Conservation (phyloP, 2,329 filamentous ascomycete genomes). For the Colletotrichum chrysophilum region DNA sequence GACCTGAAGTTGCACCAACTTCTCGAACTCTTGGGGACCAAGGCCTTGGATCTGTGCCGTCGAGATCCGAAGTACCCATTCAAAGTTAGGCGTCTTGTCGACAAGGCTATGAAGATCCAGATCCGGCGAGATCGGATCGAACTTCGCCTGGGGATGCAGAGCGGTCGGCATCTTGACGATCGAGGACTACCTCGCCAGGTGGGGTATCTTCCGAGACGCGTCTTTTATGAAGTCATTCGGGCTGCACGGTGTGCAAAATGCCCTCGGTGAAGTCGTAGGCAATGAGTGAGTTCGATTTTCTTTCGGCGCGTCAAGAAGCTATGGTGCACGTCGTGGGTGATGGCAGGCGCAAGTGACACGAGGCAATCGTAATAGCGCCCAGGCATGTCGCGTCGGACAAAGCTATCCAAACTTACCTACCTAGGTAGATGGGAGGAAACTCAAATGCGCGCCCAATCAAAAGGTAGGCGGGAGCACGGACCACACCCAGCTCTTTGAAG, state of each 20-base stretch:
- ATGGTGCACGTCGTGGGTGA: not conserved
- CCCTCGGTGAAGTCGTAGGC: not conserved
- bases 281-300: not conserved
- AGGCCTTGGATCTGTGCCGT: conserved; percentile 79
- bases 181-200: not conserved
- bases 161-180: conserved; percentile 70
- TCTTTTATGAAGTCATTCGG: not conserved
- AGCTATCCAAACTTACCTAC: not conserved
- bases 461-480: not conserved
- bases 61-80: conserved; percentile 83
- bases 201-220: not conserved
- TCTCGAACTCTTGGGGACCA: conserved; percentile 82
- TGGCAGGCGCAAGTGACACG: not conserved
- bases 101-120: conserved; percentile 80
- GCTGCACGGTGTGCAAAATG: not conserved
- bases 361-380: not conserved
- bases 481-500: not conserved
- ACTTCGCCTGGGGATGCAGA: conserved; percentile 82
- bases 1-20: conserved; percentile 82
- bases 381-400: not conserved
- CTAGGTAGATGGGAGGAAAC: not conserved
- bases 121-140: conserved; percentile 88
- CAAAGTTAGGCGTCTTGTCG: conserved; percentile 81
- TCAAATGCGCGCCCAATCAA: conserved; percentile 9
- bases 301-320: not conserved